Base-by-base conservation (phyloP, 768 basidiomycete species). In the Podaxis pistillaris region DNA sequence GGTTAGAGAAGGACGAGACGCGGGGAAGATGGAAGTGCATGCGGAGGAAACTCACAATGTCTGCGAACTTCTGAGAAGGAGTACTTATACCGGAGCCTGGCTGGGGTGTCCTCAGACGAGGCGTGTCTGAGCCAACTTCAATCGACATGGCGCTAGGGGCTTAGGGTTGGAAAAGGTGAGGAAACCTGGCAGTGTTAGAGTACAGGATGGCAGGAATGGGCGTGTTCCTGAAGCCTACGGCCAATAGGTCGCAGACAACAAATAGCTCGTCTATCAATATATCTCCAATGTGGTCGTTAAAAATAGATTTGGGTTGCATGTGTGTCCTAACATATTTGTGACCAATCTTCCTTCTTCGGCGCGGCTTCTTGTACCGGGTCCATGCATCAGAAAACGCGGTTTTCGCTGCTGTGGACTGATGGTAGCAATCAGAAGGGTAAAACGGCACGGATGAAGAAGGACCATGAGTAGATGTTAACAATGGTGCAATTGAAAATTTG, bases 21-120 rank as follows among this genome's bases (percentile, higher is more conserved):
- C 70, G 77, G 55, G 80, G 80, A 53, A 83, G 73, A 65, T 80
- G 80, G 70, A 81, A 79, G 68, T 80, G 81, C 81, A 81, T 82
- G 41, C 60, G 53, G 59, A 65, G 64, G 36, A 56, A 55, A 63
- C 74, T 37, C 64, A 76, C 75, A 26, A 74, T 57, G 58, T 73
- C 72, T 64, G 67, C 66, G 66, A 73, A 72, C 46, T 22, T 44
- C 30, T 51, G 62, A 30, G 68, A 67, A 8, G 74, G 73, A 6
- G 72, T 75, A 64, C 56, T 70, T 62, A 67, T 68, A 67, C 74
- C 72, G 12, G 73, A 74, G 22, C 61, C 49, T 40, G 51, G 40
- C 33, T 60, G 65, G 7, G 65, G 65, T 11, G 65, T 60, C 8
- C n/a, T 46, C 8, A 63, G 55, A 30, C 13, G 36, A 38, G 65